Base-by-base conservation (phyloP, 139 green algal species). In the Auxenochlorella pyrenoidosa region DNA sequence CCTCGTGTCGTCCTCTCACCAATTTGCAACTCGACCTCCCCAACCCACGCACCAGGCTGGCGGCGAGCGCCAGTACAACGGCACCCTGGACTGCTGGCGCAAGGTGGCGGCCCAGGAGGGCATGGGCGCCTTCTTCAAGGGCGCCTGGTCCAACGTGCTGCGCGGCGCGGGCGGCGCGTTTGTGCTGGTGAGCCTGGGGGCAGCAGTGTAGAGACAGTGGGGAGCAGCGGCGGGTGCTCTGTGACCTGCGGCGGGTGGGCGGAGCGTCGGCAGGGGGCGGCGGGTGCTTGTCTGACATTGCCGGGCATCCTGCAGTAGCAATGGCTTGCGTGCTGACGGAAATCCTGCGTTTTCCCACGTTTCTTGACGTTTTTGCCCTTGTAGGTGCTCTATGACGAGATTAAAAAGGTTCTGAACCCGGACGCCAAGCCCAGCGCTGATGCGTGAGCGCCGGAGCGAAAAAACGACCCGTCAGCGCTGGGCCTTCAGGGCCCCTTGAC, bases 121-220 rank as follows among this genome's bases (percentile, higher is more conserved):
- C 90, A 83, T 90, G n/a, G 92, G 93, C 73, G 98, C 95, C 10
- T 98, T 99, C 91, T 99, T 99, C 96, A 99, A 99, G 90, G 93
- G 95, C 81, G 93, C 93, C 6, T 51, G 75, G 40, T 95, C 94
- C 88, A 98, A 98, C 90, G 93, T 98, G 47, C 89, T 98, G 75
- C 94, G 95, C 86, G 94, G 94, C 83, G 93, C 95, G 32, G 95
- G 94, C 70, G 94, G 92, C 36, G 95, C 93, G 32, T 88, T 97
- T 40, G 93, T 91, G 75, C 88, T 91, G 81, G 90, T 85, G 80
- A 40, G 79, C 32, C n/a, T 24, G 41, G 24, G 18, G 75, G 59
- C 59, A 8, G 59, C 22, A n/a, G n/a, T n/a, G n/a, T n/a, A n/a
- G n/a, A n/a, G n/a, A n/a, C n/a, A n/a, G 21, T 68, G n/a, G n/a